These are phyloP conservation scores for Hibiscus mutabilis DNA, from an alignment of 345 rosid genomes.

Conservation along the genomic window DNA sequence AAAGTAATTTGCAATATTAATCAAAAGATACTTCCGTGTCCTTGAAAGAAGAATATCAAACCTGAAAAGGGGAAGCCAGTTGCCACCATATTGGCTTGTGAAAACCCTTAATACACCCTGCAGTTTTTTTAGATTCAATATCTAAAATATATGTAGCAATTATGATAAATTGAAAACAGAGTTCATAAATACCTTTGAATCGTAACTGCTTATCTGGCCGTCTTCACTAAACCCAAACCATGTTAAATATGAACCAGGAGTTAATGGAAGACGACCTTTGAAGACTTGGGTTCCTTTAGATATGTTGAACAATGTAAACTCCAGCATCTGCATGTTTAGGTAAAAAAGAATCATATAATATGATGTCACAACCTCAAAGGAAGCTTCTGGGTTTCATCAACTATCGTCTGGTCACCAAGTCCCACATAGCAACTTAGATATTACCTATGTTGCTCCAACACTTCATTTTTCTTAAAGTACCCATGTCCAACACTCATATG, in stretches of 20 bases:
- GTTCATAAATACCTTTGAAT: conserved; percentile 57
- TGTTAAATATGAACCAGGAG: conserved; percentile 68
- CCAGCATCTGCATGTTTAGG: conserved; percentile 56
- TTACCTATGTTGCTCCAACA: background rate
- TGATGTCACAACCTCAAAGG: conserved; percentile 2
- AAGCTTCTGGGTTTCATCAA: background rate
- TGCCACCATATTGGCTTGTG: conserved; percentile 75
- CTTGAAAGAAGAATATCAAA: conserved; percentile 25
- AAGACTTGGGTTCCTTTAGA: conserved; percentile 46
- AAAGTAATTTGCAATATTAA: background rate
- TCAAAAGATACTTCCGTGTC: background rate
- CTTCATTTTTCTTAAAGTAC: background rate
- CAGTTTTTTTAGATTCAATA: conserved; percentile 22
- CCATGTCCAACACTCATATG: background rate
- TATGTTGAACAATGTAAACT: conserved; percentile 58
- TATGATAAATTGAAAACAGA: background rate
- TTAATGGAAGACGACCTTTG: conserved; percentile 65
- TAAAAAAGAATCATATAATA: background rate
- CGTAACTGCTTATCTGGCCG: conserved; percentile 76
- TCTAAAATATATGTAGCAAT: conserved; percentile 8
- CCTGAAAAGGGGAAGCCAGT: conserved; percentile 97
- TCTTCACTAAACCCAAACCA: conserved; percentile 96
- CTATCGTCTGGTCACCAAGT: background rate
- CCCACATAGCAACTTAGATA: background rate
- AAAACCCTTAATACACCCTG: conserved; percentile 74